Evolutionary conservation across 495 filamentous ascomycete genomes (phyloP), one percentile per base, ranked within the genome.

Genomic region (Cladorrhinum samala): DNA sequence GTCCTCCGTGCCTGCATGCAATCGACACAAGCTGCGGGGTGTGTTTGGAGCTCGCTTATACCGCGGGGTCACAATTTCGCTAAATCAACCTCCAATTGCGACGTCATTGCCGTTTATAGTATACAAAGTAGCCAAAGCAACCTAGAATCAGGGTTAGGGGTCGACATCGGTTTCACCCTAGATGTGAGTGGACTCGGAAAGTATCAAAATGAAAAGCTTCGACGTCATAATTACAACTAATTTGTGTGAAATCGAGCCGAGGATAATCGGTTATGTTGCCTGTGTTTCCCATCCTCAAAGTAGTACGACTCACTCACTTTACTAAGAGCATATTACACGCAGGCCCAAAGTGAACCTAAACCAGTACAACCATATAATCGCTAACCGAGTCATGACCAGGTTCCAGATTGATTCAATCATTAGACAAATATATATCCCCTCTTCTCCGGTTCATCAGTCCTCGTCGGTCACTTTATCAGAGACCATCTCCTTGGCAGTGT

Each of bases 391-490:
- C 27, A 41, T 41, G n/a, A 41, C 4, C 39, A 41, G n/a, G n/a
- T 41, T 14, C 17, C 39, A n/a, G 4, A 17, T 9, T 41, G 6
- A 41, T 17, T 21, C 9, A 11, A 45, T 44, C 30, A 7, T 46
- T 20, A 44, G 16, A 33, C 18, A 8, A 21, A 18, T 43, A 11
- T 14, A 7, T 8, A n/a, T 25, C 11, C 16, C 16, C 4, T 11
- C 25, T 19, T 17, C 30, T 2, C 23, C 7, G 24, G 5, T 17
- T 13, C 1, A 1, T 62, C 59, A 75, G 55, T 77, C 74, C 55
- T 76, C 72, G 47, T 77, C 75, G 1, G 66, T 60, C 14, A 76
- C 68, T 63, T 74, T 76, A 51, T 76, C 73, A 17, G 62, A 66
- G 20, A 77, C 70, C 47, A 68, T 60, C 46, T 76, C 73, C 38